Evolutionary conservation across 148 eudicot species (phyloP), one percentile per base, ranked within the genome.

Genomic region (Chenopodium quinoa): DNA sequence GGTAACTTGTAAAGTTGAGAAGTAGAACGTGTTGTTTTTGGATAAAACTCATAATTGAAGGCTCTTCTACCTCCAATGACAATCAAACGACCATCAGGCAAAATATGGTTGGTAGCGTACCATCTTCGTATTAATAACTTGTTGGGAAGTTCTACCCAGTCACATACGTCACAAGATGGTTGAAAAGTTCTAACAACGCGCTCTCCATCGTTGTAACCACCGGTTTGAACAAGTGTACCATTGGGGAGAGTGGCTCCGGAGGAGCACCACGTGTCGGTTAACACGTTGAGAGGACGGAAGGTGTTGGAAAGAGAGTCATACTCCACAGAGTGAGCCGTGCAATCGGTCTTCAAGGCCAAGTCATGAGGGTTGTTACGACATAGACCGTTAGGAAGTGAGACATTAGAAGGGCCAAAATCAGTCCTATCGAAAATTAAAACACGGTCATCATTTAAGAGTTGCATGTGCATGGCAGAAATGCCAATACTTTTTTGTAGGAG

Each of bases 301-400:
- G 87, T 76, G 81, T 93, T 93, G 23, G 84, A 20, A 0, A 77
- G 65, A 29, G 87, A 83, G 72, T 91, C 82, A 83, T 89, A 95
- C 52, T 89, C 97, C 14, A 85, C 90, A 0, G 98, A 95, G 83
- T 95, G 97, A 10, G 95, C 98, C 2, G 91, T 79, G 84, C 98
- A 92, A 82, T 92, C 97, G 7, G 78, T 17, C 63, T 16, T 58
- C n/a, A 58, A 14, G 63, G 63, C 7, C 22, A 58, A 63, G 47
- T 84, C 87, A 13, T 56, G 3, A 1, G 75, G 84, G 75, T 85
- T 82, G 4, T 29, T 7, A 1, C 88, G 85, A 71, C 93, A 90
- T 23, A 80, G 72, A 27, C 58, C 67, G 22, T 50, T 7, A 1
- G 91, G 87, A 0, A 90, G 52, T 19, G 87, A 80, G 65, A 89